Evolutionary conservation across 768 basidiomycete genomes (phyloP).

Genomic region (Naganishia onofrii): DNA sequence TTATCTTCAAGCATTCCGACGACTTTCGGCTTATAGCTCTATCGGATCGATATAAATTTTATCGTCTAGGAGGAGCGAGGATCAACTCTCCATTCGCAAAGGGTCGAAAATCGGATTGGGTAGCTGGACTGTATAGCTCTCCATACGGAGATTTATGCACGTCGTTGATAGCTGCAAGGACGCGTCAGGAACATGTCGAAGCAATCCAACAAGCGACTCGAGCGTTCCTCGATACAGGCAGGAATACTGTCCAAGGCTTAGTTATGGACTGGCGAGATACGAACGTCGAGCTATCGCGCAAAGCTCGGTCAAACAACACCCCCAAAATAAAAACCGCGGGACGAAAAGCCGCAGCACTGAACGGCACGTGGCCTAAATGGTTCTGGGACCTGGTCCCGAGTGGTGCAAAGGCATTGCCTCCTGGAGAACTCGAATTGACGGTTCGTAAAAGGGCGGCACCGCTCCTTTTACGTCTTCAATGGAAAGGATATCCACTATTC

Average conservation of each 20-base stretch:
- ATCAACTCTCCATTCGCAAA: constrained; percentile 38
- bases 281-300: too few relatives aligned
- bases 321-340: neutral
- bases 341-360: neutral
- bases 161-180: neutral
- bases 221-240: constrained; percentile 9
- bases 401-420: constrained; percentile 34
- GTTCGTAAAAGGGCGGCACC: constrained; percentile 78
- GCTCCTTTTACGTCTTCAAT: constrained; percentile 77
- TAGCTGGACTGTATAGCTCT: constrained; percentile 35
- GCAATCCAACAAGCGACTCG: constrained; percentile 13
- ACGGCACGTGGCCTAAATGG: constrained; percentile 83
- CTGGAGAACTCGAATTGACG: constrained; percentile 76
- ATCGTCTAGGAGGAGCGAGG: constrained; percentile 35
- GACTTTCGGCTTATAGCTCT: constrained; percentile 33
- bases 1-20: constrained; percentile 34
- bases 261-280: constrained; percentile 40
- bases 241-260: constrained; percentile 32
- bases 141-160: constrained; percentile 35
- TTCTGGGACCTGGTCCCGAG: constrained; percentile 75
- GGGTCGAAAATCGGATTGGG: constrained; percentile 31
- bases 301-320: neutral
- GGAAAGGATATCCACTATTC: constrained; percentile 81
- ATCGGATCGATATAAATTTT: constrained; percentile 34
- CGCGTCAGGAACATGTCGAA: neutral